Evolutionary conservation across 257 asterid species (phyloP), one percentile per base, ranked within the genome.

Genomic region (Osmanthus fragrans): DNA sequence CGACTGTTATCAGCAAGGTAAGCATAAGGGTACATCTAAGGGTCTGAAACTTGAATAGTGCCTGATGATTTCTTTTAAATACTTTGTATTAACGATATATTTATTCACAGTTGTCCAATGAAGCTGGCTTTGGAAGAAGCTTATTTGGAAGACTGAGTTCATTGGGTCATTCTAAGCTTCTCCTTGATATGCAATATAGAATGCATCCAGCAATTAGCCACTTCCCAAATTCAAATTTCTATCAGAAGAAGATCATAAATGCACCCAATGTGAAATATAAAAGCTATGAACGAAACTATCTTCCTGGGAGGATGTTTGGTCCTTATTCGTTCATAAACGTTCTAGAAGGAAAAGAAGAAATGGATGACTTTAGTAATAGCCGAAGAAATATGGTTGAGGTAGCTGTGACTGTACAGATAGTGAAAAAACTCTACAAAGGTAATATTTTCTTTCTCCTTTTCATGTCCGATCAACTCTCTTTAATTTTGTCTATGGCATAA

Each of bases 301-400:
- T 88, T 42, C 74, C 71, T 6, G 93, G 89, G 42, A 79, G 49
- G 42, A 88, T 86, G 85, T 91, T 84, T 76, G 93, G 93, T 49
- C 89, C 96, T 5, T 91, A 89, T 85, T 88, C 94, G 0, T 89
- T 91, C 69, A 89, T 91, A 39, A 83, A 87, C 76, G 49, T 91
- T 49, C 76, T 65, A 27, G 83, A 47, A 3, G 92, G 91, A 30
- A 78, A 47, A 77, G 94, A 91, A 82, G 93, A 92, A 75, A 4
- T 34, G 18, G 91, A 84, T 73, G 87, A 81, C 33, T 79, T 69
- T 54, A 86, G 91, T 25, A 88, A 77, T 71, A 91, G 93, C 29
- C 67, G 58, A 75, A 90, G 87, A 81, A 92, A 92, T 79, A 70
- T 84, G 89, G 91, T 90, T 71, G 96, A 92, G 82, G 96, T 85